phyloP scores from a whole-genome alignment of 495 filamentous ascomycete genomes.

The Aspergillus sclerotioniger region DNA sequence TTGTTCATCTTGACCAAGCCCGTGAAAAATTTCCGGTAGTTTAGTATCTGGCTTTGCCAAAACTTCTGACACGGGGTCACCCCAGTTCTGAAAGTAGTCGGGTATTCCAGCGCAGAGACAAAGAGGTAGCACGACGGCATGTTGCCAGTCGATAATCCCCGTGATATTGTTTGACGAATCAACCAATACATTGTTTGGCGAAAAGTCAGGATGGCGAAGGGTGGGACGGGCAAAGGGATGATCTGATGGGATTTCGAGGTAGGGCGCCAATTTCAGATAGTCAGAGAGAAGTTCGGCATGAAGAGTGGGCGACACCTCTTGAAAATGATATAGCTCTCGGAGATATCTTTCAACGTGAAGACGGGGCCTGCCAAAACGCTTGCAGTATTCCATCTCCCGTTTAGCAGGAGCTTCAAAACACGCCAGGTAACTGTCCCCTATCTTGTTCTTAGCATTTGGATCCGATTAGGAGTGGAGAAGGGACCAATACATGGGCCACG shows the following conservation, averaged over 20 bases:
- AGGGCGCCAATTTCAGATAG: slow-evolving; percentile 24
- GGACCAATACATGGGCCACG: slow-evolving; percentile 33
- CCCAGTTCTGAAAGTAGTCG: slow-evolving; percentile 31
- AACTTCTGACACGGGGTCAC: slow-evolving; percentile 27
- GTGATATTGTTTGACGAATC: slow-evolving; percentile 26
- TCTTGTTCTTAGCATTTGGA: background rate
- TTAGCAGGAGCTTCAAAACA: slow-evolving; percentile 29
- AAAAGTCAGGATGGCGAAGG: slow-evolving; percentile 26
- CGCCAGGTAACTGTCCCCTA: slow-evolving; percentile 21
- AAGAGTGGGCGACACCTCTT: slow-evolving; percentile 13
- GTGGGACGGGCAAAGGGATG: slow-evolving; percentile 24
- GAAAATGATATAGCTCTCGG: slow-evolving; percentile 22
- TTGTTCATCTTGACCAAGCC: slow-evolving; percentile 18
- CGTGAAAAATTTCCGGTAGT: slow-evolving; percentile 22
- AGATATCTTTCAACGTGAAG: slow-evolving; percentile 26
- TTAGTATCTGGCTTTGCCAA: slow-evolving; percentile 25
- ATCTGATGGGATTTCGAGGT: slow-evolving; percentile 16
- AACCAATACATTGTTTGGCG: slow-evolving; percentile 30
- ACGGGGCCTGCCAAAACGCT: slow-evolving; percentile 25
- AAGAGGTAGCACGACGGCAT: slow-evolving; percentile 29
- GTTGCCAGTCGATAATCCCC: slow-evolving; percentile 37
- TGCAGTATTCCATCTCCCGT: slow-evolving; percentile 25
- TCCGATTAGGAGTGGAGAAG: background rate
- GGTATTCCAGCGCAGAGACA: slow-evolving; percentile 30
- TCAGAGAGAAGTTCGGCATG: slow-evolving; percentile 20